phyloP scores from a whole-genome alignment of 495 filamentous ascomycete genomes.

The Bacidia rubella region DNA sequence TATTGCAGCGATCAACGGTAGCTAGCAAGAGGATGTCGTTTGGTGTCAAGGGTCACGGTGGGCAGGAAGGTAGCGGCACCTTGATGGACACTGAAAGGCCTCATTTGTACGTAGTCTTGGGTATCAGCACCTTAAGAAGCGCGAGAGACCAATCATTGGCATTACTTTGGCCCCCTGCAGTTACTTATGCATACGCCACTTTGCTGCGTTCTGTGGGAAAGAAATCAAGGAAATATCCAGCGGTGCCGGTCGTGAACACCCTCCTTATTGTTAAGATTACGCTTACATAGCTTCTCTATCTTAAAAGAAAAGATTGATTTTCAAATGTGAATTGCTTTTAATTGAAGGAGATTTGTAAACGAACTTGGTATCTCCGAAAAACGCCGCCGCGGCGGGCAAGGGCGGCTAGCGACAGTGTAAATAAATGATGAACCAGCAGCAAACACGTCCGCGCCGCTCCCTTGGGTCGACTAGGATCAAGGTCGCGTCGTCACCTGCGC shows the following conservation, averaged over 20 bases:
- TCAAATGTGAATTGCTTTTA: too few relatives aligned
- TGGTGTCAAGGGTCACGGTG: not conserved
- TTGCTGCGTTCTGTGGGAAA: not conserved
- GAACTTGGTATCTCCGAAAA: too few relatives aligned
- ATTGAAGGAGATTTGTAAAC: too few relatives aligned
- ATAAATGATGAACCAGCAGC: too few relatives aligned
- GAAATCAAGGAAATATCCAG: too few relatives aligned
- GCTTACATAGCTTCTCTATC: too few relatives aligned
- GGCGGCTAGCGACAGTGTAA: too few relatives aligned
- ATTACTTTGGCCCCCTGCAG: not conserved
- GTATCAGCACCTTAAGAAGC: not conserved
- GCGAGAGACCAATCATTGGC: not conserved
- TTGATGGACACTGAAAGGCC: not conserved
- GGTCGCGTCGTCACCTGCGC: conserved; percentile 40
- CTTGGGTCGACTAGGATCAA: conserved; percentile 30
- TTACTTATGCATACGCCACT: not conserved
- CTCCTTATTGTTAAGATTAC: too few relatives aligned
- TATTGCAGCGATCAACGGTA: not conserved
- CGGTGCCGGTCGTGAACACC: too few relatives aligned
- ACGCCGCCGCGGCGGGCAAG: too few relatives aligned
- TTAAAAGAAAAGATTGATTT: too few relatives aligned
- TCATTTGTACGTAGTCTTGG: not conserved
- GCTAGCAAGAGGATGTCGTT: too few relatives aligned
- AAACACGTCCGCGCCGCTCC: conserved; percentile 30
- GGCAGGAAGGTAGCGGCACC: not conserved